A percentile compares a stretch with the other conserved stretches of the same genome.
Evolutionary conservation across 23 red algal species (phyloP).

Genomic region (Cyanidiococcus yangmingshanensis): DNA sequence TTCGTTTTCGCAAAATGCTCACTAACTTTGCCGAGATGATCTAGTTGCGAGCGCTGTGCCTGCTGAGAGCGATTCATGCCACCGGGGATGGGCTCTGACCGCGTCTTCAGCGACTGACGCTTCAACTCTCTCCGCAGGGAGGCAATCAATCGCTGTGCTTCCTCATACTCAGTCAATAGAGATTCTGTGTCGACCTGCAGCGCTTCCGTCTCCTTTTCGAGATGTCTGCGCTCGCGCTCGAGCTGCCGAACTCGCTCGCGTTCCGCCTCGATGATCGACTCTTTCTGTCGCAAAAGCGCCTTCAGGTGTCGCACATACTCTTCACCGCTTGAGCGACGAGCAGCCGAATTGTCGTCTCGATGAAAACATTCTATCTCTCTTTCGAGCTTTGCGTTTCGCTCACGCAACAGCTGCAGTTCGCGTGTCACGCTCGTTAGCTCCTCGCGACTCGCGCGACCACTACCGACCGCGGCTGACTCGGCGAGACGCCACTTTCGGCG

Average conservation of each 20-base stretch:
- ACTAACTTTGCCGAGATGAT: too few relatives aligned
- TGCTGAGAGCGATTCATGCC: too few relatives aligned
- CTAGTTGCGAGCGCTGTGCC: too few relatives aligned
- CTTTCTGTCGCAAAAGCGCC: neutral
- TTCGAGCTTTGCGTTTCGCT: slow-evolving; percentile 12
- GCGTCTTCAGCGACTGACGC: neutral
- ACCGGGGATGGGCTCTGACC: neutral
- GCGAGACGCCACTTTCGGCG: neutral
- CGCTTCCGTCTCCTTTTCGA: neutral
- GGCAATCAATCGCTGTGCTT: neutral
- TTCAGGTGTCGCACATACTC: neutral
- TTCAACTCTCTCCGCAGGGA: neutral
- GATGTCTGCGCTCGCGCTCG: neutral
- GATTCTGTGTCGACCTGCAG: neutral
- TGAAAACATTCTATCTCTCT: neutral
- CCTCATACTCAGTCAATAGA: slow-evolving; percentile 1
- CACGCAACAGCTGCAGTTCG: neutral
- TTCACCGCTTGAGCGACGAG: neutral
- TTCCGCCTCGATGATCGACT: neutral
- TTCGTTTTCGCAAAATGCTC: too few relatives aligned
- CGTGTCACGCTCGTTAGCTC: neutral
- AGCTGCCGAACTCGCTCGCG: neutral
- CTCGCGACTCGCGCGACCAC: neutral
- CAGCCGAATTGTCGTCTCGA: neutral
- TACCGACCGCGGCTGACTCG: neutral